Evolutionary conservation across 2,329 filamentous ascomycete species (phyloP).

Genomic region (Paradendryphiella salina): DNA sequence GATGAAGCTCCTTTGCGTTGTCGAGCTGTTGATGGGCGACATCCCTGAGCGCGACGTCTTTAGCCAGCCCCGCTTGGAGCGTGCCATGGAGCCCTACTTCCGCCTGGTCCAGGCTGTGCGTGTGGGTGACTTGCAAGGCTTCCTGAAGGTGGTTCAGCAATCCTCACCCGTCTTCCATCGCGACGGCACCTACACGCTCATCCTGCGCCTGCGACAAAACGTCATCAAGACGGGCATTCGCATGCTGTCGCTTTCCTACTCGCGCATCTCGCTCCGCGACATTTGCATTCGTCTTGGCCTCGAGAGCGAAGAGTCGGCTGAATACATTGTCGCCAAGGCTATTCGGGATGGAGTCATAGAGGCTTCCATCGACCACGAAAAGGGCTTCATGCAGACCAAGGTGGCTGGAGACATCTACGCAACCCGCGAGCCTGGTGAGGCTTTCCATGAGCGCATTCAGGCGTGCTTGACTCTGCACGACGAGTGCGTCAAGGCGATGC

Average conservation of each 20-base stretch:
- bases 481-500: constrained; percentile 99
- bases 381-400: constrained; percentile 98
- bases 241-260: constrained; percentile 98
- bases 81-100: constrained; percentile 88
- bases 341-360: constrained; percentile 98
- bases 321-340: constrained; percentile 99
- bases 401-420: constrained; percentile 95
- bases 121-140: constrained; percentile 93
- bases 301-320: constrained; percentile 93
- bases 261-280: constrained; percentile 92
- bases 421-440: constrained; percentile 91
- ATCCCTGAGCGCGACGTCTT: constrained; percentile 95
- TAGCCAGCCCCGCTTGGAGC: constrained; percentile 84
- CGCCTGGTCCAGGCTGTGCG: constrained; percentile 92
- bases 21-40: constrained; percentile 97
- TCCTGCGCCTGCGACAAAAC: constrained; percentile 92
- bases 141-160: constrained; percentile 80
- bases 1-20: constrained; percentile 93
- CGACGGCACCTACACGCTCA: constrained; percentile 93
- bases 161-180: constrained; percentile 85
- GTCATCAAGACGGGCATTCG: constrained; percentile 99
- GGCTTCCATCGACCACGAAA: constrained; percentile 89
- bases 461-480: constrained; percentile 92
- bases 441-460: constrained; percentile 94
- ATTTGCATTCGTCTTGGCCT: constrained; percentile 95